Percentiles rank a stretch among this genome's conserved stretches.
These are phyloP conservation scores for Porpolomopsis calyptriformis DNA, from an alignment of 768 basidiomycete species.

Conservation along the genomic window DNA sequence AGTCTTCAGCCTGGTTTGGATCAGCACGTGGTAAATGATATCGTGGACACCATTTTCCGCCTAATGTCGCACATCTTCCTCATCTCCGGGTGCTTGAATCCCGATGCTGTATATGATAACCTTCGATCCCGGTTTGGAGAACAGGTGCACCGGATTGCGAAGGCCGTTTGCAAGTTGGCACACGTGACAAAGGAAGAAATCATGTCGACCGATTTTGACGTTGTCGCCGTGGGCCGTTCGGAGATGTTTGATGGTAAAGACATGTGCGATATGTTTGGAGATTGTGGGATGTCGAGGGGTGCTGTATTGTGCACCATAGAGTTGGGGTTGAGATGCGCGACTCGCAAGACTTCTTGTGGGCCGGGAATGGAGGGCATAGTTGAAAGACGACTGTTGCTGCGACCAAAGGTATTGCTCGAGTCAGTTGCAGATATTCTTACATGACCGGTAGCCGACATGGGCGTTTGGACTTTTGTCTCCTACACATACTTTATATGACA, in stretches of 20 bases:
- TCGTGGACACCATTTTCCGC: slow-evolving; percentile 62
- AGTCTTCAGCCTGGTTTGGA: slow-evolving; percentile 53
- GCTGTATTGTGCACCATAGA: slow-evolving; percentile 60
- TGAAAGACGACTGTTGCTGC: slow-evolving; percentile 51
- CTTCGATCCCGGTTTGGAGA: slow-evolving; percentile 43
- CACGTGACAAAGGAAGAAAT: slow-evolving; percentile 62
- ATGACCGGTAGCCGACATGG: slow-evolving; percentile 15
- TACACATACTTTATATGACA: too few relatives aligned
- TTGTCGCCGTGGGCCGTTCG: slow-evolving; percentile 49
- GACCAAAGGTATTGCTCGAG: slow-evolving; percentile 70
- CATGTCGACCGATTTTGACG: slow-evolving; percentile 67
- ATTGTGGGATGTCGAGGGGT: slow-evolving; percentile 40
- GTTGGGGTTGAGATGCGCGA: slow-evolving; percentile 57
- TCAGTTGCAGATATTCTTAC: slow-evolving; percentile 44
- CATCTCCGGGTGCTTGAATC: slow-evolving; percentile 40
- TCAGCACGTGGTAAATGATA: slow-evolving; percentile 59
- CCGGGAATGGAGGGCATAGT: slow-evolving; percentile 30
- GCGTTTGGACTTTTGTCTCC: neutral
- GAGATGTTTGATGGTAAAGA: slow-evolving; percentile 31
- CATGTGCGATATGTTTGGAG: slow-evolving; percentile 42
- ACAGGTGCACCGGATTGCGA: slow-evolving; percentile 57
- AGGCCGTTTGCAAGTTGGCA: slow-evolving; percentile 51
- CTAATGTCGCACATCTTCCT: slow-evolving; percentile 62
- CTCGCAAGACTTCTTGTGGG: slow-evolving; percentile 27
- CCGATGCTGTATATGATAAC: slow-evolving; percentile 14